These are phyloP conservation scores for Nymphaea colorata DNA, from an alignment of 164 flowering plant species.

Conservation along the genomic window DNA sequence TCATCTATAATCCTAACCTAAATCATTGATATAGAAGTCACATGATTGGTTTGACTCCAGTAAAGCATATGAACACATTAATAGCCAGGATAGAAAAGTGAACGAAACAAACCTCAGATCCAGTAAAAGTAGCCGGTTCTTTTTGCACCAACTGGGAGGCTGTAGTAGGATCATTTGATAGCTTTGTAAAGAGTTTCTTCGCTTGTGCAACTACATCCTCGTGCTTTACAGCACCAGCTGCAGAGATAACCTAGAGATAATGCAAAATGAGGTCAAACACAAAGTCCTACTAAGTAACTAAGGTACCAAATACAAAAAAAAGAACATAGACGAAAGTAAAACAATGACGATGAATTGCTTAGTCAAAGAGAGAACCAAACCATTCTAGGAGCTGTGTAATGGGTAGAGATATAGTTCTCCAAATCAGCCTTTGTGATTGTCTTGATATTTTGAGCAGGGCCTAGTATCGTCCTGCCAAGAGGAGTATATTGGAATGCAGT, in stretches of 20 bases:
- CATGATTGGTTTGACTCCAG: background rate
- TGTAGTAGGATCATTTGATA: slow-evolving; percentile 74
- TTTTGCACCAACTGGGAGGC: slow-evolving; percentile 60
- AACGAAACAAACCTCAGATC: slow-evolving; percentile 68
- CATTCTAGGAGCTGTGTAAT: slow-evolving; percentile 91
- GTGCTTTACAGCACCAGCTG: slow-evolving; percentile 90
- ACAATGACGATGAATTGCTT: background rate
- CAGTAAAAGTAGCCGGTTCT: slow-evolving; percentile 79
- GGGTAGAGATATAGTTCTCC: slow-evolving; percentile 65
- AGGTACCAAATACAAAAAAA: background rate
- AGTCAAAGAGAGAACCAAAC: slow-evolving; percentile 19
- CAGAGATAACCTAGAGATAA: slow-evolving; percentile 57
- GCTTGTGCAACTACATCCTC: slow-evolving; percentile 76
- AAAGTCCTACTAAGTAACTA: background rate
- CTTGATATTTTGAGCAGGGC: slow-evolving; percentile 78
- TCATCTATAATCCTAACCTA: slow-evolving; percentile 89
- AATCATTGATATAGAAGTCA: background rate
- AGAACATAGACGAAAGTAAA: background rate
- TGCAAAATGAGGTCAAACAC: slow-evolving; percentile 1
- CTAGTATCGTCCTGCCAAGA: slow-evolving; percentile 88
- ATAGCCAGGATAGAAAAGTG: background rate
- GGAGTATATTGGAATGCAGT: slow-evolving; percentile 96
- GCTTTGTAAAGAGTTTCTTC: slow-evolving; percentile 61
- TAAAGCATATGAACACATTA: background rate
- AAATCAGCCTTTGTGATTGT: slow-evolving; percentile 62